Conservation (phyloP, 2,329 filamentous ascomycete species). For the Epichloe coenophiala region DNA sequence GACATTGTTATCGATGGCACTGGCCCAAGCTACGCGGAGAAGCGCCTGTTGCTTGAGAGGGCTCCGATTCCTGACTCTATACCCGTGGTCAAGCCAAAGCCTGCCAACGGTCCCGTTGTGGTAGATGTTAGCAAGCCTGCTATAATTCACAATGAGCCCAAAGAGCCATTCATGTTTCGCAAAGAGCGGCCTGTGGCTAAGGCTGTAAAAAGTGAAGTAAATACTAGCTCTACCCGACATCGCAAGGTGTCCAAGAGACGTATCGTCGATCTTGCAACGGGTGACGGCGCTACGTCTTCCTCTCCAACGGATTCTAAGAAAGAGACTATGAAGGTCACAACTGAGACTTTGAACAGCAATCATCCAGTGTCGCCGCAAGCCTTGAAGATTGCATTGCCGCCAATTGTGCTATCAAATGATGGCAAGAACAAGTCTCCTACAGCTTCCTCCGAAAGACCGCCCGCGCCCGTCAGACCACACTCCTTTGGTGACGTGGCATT, state of each 20-base stretch:
- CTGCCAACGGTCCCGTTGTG: slow-evolving; percentile 47
- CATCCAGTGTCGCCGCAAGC: slow-evolving; percentile 32
- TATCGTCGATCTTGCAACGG: slow-evolving; percentile 50
- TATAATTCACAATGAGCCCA: slow-evolving; percentile 38
- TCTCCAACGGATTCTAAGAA: slow-evolving; percentile 13
- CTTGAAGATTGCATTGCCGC: slow-evolving; percentile 21
- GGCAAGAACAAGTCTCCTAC: slow-evolving; percentile 13
- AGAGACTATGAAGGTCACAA: slow-evolving; percentile 10
- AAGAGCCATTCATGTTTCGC: slow-evolving; percentile 39
- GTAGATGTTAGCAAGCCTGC: slow-evolving; percentile 56
- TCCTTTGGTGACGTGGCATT: neutral
- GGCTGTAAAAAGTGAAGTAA: slow-evolving; percentile 42
- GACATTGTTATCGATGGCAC: slow-evolving; percentile 81
- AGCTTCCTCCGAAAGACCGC: neutral
- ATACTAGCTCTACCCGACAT: slow-evolving; percentile 45
- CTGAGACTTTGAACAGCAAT: slow-evolving; percentile 18
- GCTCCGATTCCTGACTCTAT: slow-evolving; percentile 62
- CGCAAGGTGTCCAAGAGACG: slow-evolving; percentile 46
- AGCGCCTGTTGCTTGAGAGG: slow-evolving; percentile 70
- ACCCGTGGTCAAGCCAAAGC: slow-evolving; percentile 60
- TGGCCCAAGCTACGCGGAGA: slow-evolving; percentile 73
- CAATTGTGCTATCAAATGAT: slow-evolving; percentile 19
- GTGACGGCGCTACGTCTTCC: slow-evolving; percentile 23
- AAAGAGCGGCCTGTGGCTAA: slow-evolving; percentile 44
- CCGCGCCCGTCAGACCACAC: neutral